Base-by-base conservation (phyloP, 257 asterid species). In the Leptodermis oblonga region DNA sequence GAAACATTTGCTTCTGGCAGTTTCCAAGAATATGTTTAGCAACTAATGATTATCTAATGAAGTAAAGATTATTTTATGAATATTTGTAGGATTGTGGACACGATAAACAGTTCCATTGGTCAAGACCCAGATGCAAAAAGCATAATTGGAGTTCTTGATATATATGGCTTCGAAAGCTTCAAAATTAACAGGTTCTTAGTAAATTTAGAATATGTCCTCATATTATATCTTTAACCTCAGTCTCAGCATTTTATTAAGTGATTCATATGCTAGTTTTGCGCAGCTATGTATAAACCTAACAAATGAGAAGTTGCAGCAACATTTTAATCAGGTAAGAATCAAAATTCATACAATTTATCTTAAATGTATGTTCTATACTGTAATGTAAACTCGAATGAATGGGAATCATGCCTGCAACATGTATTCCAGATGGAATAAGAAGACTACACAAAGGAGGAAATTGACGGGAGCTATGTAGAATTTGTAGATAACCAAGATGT, bases 401-500 rank as follows among this genome's bases (percentile, higher is more conserved):
- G 54, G 72, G 36, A 70, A 51, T 52, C 69, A 76, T 54, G 62
- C 49, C 31, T 55, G 66, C 92, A 92, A 97, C 96, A 92, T 59
- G 97, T 92, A 48, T 92, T 92, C 87, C 90, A 90, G 86, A 92
- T 92, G 98, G 98, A 90, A 78, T 97, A 92, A 82, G 98, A 89
- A 62, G 98, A 92, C 68, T 92, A 92, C 64, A 86, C 93, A 3
- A 87, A 83, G 76, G 98, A 90, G 81, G 96, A 90, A 81, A 92
- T 92, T 63, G 71, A 92, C 83, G 90, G 98, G 98, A 92, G 98
- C 68, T 92, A 92, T 52, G 92, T 92, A 65, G 98, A 92, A 78
- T 92, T 92, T 52, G 91, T 90, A 52, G 98, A 92, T 81, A 92
- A 92, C 76, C 97, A 90, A 83, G n/a, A n/a, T n/a, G n/a, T n/a